Percentiles rank a stretch among this genome's conserved stretches.
Conservation (phyloP, 306 rosid genomes). For the Begonia loranthoides region DNA sequence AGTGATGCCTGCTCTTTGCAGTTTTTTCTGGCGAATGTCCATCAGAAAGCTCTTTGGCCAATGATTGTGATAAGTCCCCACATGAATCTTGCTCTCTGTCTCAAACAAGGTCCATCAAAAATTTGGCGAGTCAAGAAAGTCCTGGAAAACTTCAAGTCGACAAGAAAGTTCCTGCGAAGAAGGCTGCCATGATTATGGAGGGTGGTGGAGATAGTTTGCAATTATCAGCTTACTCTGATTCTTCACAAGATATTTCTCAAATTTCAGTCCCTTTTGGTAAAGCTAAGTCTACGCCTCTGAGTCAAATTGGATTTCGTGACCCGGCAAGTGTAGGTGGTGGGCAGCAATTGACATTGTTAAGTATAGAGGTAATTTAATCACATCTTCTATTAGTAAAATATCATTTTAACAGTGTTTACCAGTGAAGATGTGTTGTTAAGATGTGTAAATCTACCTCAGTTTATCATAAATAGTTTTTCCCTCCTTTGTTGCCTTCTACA, state of each 20-base stretch:
- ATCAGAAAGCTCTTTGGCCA: conserved; percentile 16
- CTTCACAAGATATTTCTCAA: conserved; percentile 52
- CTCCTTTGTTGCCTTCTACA: too few relatives aligned
- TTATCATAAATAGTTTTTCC: too few relatives aligned
- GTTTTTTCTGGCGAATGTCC: conserved; percentile 20
- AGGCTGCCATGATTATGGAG: conserved; percentile 6
- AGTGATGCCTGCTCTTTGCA: conserved; percentile 3
- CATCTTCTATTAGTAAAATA: too few relatives aligned
- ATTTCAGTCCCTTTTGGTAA: conserved; percentile 68
- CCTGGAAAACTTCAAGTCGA: conserved; percentile 19
- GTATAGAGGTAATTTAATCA: conserved; percentile 50
- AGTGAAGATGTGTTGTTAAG: too few relatives aligned
- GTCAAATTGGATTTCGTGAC: conserved; percentile 83
- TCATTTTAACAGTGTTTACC: too few relatives aligned
- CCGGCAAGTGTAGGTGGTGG: conserved; percentile 79
- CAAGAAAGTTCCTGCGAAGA: conserved; percentile 16
- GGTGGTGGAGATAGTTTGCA: conserved; percentile 23
- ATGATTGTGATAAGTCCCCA: conserved; percentile 18
- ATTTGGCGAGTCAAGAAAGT: conserved; percentile 13
- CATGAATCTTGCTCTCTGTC: conserved; percentile 21
- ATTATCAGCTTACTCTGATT: conserved; percentile 22
- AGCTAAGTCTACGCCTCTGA: conserved; percentile 59
- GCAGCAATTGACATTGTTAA: conserved; percentile 72
- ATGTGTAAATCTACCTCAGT: too few relatives aligned
- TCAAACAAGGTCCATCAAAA: conserved; percentile 20